Evolutionary conservation across 1,284 basidiomycete genomes (phyloP).

Genomic region (Paramarasmius palmivorus): DNA sequence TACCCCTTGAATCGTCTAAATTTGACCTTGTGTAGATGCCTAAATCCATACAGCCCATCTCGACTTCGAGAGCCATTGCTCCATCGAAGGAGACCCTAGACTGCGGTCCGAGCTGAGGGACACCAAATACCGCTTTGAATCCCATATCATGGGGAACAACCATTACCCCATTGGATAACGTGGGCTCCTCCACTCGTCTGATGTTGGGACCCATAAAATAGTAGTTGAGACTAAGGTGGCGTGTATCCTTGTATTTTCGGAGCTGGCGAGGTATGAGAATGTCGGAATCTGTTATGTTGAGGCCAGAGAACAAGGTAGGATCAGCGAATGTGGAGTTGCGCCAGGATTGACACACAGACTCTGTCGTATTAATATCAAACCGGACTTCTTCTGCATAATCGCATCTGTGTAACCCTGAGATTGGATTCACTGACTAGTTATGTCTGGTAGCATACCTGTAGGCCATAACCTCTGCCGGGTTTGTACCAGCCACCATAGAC

Average conservation of each 20-base stretch:
- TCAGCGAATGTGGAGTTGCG: constrained; percentile 21
- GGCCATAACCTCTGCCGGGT: constrained; percentile 9
- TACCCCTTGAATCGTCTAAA: too few species aligned
- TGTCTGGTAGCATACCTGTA: constrained; percentile 10
- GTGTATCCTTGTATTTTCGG: not conserved
- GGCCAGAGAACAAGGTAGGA: constrained; percentile 12
- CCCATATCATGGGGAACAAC: constrained; percentile 19
- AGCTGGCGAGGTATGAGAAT: constrained; percentile 17
- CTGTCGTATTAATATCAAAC: too few species aligned
- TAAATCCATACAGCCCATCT: constrained; percentile 18
- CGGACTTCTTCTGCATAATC: too few species aligned
- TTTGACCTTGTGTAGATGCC: too few species aligned
- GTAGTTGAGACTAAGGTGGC: constrained; percentile 16
- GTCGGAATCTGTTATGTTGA: constrained; percentile 21
- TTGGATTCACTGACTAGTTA: not conserved
- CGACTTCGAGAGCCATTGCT: constrained; percentile 20
- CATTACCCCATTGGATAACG: constrained; percentile 16
- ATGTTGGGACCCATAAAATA: constrained; percentile 17
- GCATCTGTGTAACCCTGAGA: not conserved
- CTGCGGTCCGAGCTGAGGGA: constrained; percentile 14
- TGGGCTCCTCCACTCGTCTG: constrained; percentile 9
- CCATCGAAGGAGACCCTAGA: constrained; percentile 17
- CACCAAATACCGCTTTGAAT: constrained; percentile 17
- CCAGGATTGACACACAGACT: constrained; percentile 16
- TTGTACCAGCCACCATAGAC: constrained; percentile 14